A percentile compares a stretch with the other conserved stretches of the same genome.
phyloP scores from a whole-genome alignment of 2,329 filamentous ascomycete genomes.

The Tolypocladium pustulatum region DNA sequence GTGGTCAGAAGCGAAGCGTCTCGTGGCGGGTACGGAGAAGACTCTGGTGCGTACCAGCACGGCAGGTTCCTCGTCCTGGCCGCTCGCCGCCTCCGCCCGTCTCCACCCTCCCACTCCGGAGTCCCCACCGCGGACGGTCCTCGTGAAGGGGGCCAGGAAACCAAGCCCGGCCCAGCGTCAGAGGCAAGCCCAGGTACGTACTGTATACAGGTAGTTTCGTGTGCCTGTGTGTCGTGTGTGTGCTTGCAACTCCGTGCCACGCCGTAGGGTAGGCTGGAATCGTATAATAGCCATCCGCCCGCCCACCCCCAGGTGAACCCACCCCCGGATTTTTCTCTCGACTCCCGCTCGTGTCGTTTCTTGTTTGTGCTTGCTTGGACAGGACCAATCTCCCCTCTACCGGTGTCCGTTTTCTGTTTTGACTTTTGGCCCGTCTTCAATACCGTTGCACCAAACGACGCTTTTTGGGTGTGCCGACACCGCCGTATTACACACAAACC shows the following conservation, averaged over 20 bases:
- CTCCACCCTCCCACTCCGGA: constrained; percentile 2
- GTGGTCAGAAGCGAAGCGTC: neutral
- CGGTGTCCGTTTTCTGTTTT: neutral
- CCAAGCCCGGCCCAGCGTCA: neutral
- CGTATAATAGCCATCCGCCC: constrained; percentile 5
- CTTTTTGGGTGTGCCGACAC: neutral
- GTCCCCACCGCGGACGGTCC: constrained; percentile 4
- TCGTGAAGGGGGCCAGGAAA: constrained; percentile 1
- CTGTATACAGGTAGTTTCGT: too few species aligned
- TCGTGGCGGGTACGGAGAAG: neutral
- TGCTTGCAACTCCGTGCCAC: neutral
- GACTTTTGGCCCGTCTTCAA: neutral
- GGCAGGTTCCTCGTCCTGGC: neutral
- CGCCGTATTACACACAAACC: neutral
- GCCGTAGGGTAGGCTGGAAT: neutral
- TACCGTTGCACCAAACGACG: too few species aligned
- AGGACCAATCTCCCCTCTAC: neutral
- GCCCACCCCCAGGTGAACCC: constrained; percentile 2
- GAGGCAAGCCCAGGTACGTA: neutral
- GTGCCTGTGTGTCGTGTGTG: neutral
- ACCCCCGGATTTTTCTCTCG: constrained; percentile 5
- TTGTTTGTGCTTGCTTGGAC: neutral
- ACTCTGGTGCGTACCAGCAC: neutral
- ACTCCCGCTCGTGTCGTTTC: neutral
- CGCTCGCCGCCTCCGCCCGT: neutral